Evolutionary conservation across 2,329 filamentous ascomycete genomes (phyloP), one percentile per base, ranked within the genome.

Genomic region (Helotiales sp.): DNA sequence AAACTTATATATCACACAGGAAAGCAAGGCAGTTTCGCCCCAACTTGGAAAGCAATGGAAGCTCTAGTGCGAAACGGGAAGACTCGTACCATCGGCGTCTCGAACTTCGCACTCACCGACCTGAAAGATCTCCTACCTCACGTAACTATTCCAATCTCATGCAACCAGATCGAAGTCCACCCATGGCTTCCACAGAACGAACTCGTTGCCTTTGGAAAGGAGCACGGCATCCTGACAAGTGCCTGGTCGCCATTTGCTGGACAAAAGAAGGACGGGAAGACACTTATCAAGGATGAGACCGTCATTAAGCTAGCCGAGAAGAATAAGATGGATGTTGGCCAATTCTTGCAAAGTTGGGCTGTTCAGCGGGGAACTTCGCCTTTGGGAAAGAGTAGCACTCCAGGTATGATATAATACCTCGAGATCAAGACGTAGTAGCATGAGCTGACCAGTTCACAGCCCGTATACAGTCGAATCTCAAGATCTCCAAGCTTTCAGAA

Each of bases 341-440:
- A 83, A 1, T 77, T 91, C 2, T 75, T 91, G 55, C 73, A 91
- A 57, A 89, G 86, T 73, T 91, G 88, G 69, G 86, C 90, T 67
- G 77, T 90, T 36, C 80, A 83, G 57, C 82, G 86, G 58, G 86
- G 86, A 63, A 81, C 78, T 69, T 88, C 85, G 12, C 88, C 90
- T 25, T 78, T 91, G 36, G 81, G 88, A 69, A 90, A 90, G 75
- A 89, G 86, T 1, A 84, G 87, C 27, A 83, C 79, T 0, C 75
- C 79, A 1, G 74, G 55, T 57, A 48, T 30, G 49, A 17, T 42
- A 30, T 5, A 30, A 25, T 12, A 38, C 19, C 5, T 17, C 15
- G 29, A 42, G 8, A 10, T 30, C 12, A 7, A n/a, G 12, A 29
- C 29, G 3, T 31, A 13, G 19, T 25, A 44, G 4, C 22, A 44